Percentiles rank a stretch among this genome's conserved stretches.
Conservation (phyloP, 768 basidiomycete genomes). For the Nevesoporus exiguus region DNA sequence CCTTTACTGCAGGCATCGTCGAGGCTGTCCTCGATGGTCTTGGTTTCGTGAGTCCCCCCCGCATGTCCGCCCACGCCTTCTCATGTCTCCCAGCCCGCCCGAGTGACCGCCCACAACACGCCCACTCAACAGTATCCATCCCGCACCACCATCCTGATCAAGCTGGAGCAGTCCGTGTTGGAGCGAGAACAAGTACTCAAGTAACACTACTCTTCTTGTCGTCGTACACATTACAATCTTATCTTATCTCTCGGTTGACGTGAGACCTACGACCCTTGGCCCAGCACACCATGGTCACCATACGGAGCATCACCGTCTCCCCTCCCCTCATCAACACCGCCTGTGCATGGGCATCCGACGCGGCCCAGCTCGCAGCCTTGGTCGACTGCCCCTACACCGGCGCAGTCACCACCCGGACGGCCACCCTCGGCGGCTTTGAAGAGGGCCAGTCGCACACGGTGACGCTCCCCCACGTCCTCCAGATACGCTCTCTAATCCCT, state of each 20-base stretch:
- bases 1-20: constrained; percentile 94
- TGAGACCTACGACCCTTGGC: neutral
- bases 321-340: constrained; percentile 77
- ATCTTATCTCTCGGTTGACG: constrained; percentile 12
- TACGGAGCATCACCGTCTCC: constrained; percentile 52
- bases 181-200: constrained; percentile 93
- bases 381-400: constrained; percentile 68
- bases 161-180: constrained; percentile 88
- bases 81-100: constrained; percentile 66
- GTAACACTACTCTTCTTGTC: constrained; percentile 36
- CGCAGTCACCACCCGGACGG: constrained; percentile 78
- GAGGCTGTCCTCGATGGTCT: constrained; percentile 95
- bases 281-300: constrained; percentile 44
- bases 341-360: constrained; percentile 77
- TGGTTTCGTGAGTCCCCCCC: constrained; percentile 74
- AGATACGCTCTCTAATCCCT: constrained; percentile 3
- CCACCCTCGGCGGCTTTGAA: constrained; percentile 65
- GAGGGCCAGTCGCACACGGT: constrained; percentile 66
- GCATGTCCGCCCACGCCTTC: constrained; percentile 2
- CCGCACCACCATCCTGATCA: constrained; percentile 95
- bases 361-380: constrained; percentile 58
- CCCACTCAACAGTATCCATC: constrained; percentile 76
- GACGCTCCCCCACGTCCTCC: neutral
- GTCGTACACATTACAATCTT: constrained; percentile 6
- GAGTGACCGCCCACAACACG: constrained; percentile 95